These are phyloP conservation scores for Saccharomyces uvarum DNA, from an alignment of 1,139 yeast genomes.

Conservation along the genomic window DNA sequence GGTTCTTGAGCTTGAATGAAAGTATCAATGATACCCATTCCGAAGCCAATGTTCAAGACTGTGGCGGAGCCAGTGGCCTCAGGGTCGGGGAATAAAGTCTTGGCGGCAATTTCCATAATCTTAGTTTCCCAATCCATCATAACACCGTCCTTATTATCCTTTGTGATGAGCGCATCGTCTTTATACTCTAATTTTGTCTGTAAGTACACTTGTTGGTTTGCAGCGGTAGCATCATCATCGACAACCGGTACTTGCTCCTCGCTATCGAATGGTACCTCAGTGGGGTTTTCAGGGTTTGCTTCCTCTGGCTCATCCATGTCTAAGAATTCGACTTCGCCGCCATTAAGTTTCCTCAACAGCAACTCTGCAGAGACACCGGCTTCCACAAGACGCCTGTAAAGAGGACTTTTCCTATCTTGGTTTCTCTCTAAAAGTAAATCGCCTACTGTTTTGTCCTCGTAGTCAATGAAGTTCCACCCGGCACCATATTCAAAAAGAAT, in stretches of 20 bases:
- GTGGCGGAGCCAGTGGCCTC: constrained; percentile 36
- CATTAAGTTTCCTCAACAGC: constrained; percentile 63
- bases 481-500: constrained; percentile 77
- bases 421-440: constrained; percentile 53
- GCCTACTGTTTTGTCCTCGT: constrained; percentile 66
- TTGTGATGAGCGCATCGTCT: constrained; percentile 65
- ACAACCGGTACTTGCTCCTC: constrained; percentile 12
- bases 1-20: constrained; percentile 60
- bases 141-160: constrained; percentile 74
- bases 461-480: constrained; percentile 75
- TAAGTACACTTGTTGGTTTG: constrained; percentile 58
- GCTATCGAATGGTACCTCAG: constrained; percentile 16
- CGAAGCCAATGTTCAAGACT: constrained; percentile 83
- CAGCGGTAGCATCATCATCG: constrained; percentile 48
- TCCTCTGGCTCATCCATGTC: constrained; percentile 23
- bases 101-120: constrained; percentile 74
- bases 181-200: constrained; percentile 61
- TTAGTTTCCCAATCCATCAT: constrained; percentile 97
- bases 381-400: constrained; percentile 53
- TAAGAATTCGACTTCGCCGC: constrained; percentile 45
- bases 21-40: constrained; percentile 90
- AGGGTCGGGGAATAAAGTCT: constrained; percentile 47
- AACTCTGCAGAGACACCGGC: constrained; percentile 92
- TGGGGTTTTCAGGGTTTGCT: constrained; percentile 16
- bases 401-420: constrained; percentile 28